Percentiles rank a stretch among this genome's conserved stretches.
Conservation (phyloP, 768 basidiomycete species). For the Trametes elegans region DNA sequence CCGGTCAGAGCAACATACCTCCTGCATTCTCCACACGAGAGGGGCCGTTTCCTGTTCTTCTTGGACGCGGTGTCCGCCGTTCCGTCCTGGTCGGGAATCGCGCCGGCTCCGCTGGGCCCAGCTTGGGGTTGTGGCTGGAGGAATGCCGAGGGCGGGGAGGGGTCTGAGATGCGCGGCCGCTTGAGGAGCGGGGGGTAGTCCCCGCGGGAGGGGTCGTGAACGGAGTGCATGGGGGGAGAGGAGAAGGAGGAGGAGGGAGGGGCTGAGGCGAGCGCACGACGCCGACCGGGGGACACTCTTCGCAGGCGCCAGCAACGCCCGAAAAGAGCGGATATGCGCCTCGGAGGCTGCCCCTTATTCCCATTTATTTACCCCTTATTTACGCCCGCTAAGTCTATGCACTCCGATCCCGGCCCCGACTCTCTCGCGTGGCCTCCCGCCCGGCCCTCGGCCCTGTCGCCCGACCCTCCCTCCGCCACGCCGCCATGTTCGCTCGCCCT, state of each 20-base stretch:
- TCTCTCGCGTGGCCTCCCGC: conserved; percentile 2
- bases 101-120: conserved; percentile 12
- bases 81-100: conserved; percentile 23
- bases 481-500: conserved; percentile 9
- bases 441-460: neutral
- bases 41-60: conserved; percentile 39
- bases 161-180: conserved; percentile 22
- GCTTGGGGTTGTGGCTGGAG: conserved; percentile 22
- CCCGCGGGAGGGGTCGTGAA: conserved; percentile 22
- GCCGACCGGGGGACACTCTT: too few relatives aligned
- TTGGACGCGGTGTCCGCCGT: conserved; percentile 27
- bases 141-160: conserved; percentile 17
- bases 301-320: conserved; percentile 13
- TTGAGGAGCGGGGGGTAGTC: conserved; percentile 23
- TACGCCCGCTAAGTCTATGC: neutral
- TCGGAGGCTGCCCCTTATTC: neutral
- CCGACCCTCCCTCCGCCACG: neutral
- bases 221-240: conserved; percentile 19
- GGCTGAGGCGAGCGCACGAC: conserved; percentile 12
- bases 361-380: conserved; percentile 6
- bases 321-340: conserved; percentile 20
- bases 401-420: conserved; percentile 18
- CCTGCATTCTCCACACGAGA: conserved; percentile 70
- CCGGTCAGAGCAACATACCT: conserved; percentile 37
- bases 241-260: conserved; percentile 14